These are phyloP conservation scores for Nigrograna mackinnonii DNA, from an alignment of 2,329 filamentous ascomycete species.

Conservation along the genomic window DNA sequence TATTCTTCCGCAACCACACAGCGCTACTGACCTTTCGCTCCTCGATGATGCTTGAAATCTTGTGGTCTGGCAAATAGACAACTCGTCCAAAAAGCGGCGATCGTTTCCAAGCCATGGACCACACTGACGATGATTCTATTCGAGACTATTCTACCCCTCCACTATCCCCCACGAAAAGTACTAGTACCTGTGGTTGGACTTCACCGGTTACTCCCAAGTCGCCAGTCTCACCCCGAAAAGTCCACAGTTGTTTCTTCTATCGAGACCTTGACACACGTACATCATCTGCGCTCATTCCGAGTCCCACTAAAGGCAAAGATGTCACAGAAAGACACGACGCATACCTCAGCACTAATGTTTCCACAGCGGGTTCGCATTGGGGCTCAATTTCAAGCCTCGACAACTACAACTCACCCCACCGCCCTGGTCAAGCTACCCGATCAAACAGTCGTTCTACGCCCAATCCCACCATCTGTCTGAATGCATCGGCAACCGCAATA, in stretches of 20 bases:
- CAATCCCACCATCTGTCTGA: no score
- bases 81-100: background rate
- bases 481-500: no score
- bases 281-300: no score
- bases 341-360: no score
- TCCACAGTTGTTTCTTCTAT: constrained; percentile 27
- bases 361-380: no score
- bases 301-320: no score
- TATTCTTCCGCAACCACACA: constrained; percentile 4
- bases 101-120: constrained; percentile 17
- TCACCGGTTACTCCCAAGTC: constrained; percentile 31
- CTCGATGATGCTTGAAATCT: constrained; percentile 24
- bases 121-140: constrained; percentile 19
- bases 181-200: constrained; percentile 33
- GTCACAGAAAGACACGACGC: no score
- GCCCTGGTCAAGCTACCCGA: no score
- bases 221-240: constrained; percentile 34
- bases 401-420: no score
- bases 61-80: constrained; percentile 8
- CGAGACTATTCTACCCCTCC: constrained; percentile 32
- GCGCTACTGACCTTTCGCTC: constrained; percentile 18
- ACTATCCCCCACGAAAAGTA: constrained; percentile 37
- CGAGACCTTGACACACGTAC: constrained; percentile 17
- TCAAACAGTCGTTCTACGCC: no score
- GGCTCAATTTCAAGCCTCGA: no score